Evolutionary conservation across 257 asterid species (phyloP).

Genomic region (Przewalskia tangutica): DNA sequence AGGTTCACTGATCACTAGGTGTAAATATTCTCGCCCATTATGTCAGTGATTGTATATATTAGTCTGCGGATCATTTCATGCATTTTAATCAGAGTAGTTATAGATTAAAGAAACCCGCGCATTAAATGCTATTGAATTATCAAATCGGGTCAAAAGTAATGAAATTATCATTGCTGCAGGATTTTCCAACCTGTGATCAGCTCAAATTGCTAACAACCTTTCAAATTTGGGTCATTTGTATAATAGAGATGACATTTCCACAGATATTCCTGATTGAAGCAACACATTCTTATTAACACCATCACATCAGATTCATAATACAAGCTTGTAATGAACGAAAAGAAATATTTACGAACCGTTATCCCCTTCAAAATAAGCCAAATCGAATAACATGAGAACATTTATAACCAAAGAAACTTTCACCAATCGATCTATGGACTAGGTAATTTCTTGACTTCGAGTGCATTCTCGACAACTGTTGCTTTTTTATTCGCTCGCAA

Average conservation of each 20-base stretch:
- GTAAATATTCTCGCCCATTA: no score
- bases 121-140: no score
- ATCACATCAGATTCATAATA: no score
- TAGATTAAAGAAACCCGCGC: neutral
- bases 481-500: slow-evolving; percentile 3
- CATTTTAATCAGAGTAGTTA: neutral
- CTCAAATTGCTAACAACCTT: slow-evolving; percentile 73
- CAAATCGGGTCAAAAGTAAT: neutral
- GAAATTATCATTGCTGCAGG: slow-evolving; percentile 28
- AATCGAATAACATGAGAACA: neutral
- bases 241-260: slow-evolving; percentile 61
- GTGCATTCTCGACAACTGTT: neutral
- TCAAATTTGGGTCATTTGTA: slow-evolving; percentile 76
- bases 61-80: neutral
- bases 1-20: no score
- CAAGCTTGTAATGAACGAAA: no score
- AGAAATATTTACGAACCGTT: no score
- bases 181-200: slow-evolving; percentile 70
- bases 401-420: neutral
- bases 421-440: neutral
- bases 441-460: neutral
- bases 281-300: neutral
- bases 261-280: slow-evolving; percentile 37
- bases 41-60: no score
- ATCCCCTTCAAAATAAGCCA: neutral